Evolutionary conservation across 225 moss, liverwort and hornwort species (phyloP).

Genomic region (Lunularia cruciata): DNA sequence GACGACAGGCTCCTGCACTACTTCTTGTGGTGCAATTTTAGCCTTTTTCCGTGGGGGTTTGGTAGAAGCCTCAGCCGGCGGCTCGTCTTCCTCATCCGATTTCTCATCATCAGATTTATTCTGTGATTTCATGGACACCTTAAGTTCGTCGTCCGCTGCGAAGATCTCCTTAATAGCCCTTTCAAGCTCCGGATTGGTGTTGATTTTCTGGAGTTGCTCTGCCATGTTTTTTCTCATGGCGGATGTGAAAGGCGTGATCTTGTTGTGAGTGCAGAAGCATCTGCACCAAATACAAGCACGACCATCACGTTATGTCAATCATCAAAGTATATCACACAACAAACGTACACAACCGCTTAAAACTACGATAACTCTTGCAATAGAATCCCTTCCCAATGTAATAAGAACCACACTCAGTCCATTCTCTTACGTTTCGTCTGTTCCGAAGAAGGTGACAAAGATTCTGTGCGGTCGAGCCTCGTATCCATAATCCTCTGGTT

Average conservation of each 20-base stretch:
- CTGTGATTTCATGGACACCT: conserved; percentile 26
- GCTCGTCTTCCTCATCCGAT: conserved; percentile 28
- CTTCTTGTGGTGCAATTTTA: conserved; percentile 22
- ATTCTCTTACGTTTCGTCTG: conserved; percentile 44
- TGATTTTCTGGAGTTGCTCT: conserved; percentile 46
- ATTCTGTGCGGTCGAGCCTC: conserved; percentile 37
- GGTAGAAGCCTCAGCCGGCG: conserved; percentile 16
- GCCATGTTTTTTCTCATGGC: conserved; percentile 39
- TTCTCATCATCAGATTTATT: conserved; percentile 35
- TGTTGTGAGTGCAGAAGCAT: conserved; percentile 45
- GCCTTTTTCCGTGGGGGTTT: conserved; percentile 41
- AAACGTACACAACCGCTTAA: not conserved
- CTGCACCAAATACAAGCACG: conserved; percentile 33
- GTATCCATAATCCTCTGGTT: conserved; percentile 49
- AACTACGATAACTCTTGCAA: not conserved
- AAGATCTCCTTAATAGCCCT: conserved; percentile 47
- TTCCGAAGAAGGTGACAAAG: conserved; percentile 49
- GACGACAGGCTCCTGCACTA: not conserved
- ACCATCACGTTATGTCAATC: not conserved
- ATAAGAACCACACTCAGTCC: not conserved
- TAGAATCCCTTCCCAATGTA: not conserved
- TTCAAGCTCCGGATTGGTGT: conserved; percentile 41
- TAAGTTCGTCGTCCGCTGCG: conserved; percentile 44
- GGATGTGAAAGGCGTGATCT: conserved; percentile 47
- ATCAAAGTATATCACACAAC: not conserved